A percentile compares a stretch with the other conserved stretches of the same genome.
phyloP scores from a whole-genome alignment of 805 yeast species.

The Teunomyces funiuensis region DNA sequence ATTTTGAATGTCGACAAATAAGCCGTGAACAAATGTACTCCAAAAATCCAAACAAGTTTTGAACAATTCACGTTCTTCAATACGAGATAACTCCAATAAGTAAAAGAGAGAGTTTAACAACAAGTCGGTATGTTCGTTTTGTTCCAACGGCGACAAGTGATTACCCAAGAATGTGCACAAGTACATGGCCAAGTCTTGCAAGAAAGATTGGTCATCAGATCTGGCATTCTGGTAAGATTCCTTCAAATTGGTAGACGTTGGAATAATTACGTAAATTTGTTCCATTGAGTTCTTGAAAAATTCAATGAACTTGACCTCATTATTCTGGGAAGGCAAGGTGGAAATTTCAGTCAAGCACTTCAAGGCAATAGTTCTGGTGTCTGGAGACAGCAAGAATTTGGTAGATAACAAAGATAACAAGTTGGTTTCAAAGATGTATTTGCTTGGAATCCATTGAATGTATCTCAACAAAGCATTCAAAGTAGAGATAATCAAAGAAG shows the following conservation, averaged over 20 bases:
- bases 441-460: slow-evolving; percentile 91
- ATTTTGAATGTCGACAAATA: slow-evolving; percentile 82
- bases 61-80: slow-evolving; percentile 94
- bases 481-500: slow-evolving; percentile 82
- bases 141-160: slow-evolving; percentile 68
- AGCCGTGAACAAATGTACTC: slow-evolving; percentile 78
- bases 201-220: slow-evolving; percentile 85
- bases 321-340: slow-evolving; percentile 55
- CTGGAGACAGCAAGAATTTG: slow-evolving; percentile 74
- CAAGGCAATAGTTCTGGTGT: slow-evolving; percentile 79
- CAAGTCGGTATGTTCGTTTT: slow-evolving; percentile 54
- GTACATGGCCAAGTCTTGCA: slow-evolving; percentile 94
- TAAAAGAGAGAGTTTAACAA: slow-evolving; percentile 75
- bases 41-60: slow-evolving; percentile 95
- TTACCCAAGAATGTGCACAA: slow-evolving; percentile 78
- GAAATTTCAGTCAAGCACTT: slow-evolving; percentile 94
- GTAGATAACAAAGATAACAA: slow-evolving; percentile 67
- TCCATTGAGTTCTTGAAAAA: slow-evolving; percentile 76
- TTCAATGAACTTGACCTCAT: slow-evolving; percentile 56
- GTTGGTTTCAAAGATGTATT: slow-evolving; percentile 86
- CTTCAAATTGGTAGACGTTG: slow-evolving; percentile 69
- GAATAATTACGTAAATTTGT: slow-evolving; percentile 66
- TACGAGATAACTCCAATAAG: slow-evolving; percentile 78
- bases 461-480: slow-evolving; percentile 79
- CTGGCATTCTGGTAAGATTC: slow-evolving; percentile 71